These are phyloP conservation scores for Yamadazyma triangularis DNA, from an alignment of 1,139 yeast species.

Conservation along the genomic window DNA sequence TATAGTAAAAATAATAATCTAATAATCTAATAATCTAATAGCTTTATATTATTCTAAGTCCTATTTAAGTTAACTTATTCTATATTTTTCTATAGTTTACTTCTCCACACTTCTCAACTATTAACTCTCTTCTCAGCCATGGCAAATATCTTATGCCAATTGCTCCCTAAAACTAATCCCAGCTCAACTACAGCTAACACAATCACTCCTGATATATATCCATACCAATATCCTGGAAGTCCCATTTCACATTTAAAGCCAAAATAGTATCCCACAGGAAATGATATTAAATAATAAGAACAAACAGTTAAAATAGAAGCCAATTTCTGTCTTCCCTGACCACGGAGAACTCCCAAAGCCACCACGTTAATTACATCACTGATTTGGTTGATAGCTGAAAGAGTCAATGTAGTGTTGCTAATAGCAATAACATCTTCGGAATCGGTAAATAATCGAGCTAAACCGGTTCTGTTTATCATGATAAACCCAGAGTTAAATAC, in stretches of 20 bases:
- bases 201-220: conserved; percentile 29
- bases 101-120: no score
- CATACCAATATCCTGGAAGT: conserved; percentile 32
- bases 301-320: conserved; percentile 28
- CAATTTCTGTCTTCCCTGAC: conserved; percentile 36
- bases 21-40: no score
- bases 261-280: conserved; percentile 16
- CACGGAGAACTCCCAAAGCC: conserved; percentile 37
- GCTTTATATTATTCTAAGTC: no score
- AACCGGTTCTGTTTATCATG: conserved; percentile 33
- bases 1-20: no score
- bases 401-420: conserved; percentile 17
- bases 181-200: no score
- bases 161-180: no score
- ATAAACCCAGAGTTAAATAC: conserved; percentile 22
- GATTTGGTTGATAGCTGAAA: conserved; percentile 32
- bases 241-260: conserved; percentile 18
- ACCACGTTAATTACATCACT: conserved; percentile 34
- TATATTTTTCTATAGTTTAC: no score
- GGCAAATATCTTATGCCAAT: no score
- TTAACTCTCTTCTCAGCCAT: no score
- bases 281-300: conserved; percentile 20
- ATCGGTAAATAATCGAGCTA: conserved; percentile 23
- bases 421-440: conserved; percentile 21
- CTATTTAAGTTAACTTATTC: no score